Evolutionary conservation across 805 yeast genomes (phyloP), one percentile per base, ranked within the genome.

Genomic region (Lachancea quebecensis): DNA sequence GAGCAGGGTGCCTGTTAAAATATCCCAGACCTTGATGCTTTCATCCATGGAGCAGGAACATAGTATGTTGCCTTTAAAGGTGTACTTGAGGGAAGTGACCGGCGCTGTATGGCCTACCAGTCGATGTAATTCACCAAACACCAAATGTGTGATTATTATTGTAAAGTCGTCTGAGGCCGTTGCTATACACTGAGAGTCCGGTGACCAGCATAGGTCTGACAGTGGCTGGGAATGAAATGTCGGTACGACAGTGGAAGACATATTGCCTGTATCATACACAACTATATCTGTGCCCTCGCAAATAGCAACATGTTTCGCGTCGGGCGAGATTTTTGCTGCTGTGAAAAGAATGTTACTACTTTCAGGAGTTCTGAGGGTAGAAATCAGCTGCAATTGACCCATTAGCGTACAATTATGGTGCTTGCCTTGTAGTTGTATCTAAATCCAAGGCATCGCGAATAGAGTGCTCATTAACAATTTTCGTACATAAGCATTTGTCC

Each of bases 41-140:
- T 91, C 98, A 64, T 91, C 99, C 41, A 93, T 78, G 1, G 95
- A 79, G 0, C 95, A 95, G 36, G 90, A 77, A 18, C 85, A 79
- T 12, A 93, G 60, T 17, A 93, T 63, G 50, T 87, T 85, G 0
- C 96, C 96, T 59, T 82, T 82, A 34, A 70, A 63, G 50, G 79
- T 85, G 68, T 81, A 91, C 42, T 72, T 72, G 4, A 88, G 64
- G n/a, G 83, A 70, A 1, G 86, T 81, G 10, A 88, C 86, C 47
- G 87, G 91, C 50, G 81, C 91, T 0, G 95, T 87, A 58, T 91
- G 99, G 6, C 95, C 90, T 41, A 73, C 69, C 29, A 89, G 65
- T 5, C 65, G 63, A 32, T 72, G 68, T 34, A 69, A 43, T 15
- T 57, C 53, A 4, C 77, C 79, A 39, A 69, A 69, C 18, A 59